phyloP scores from a whole-genome alignment of 306 rosid genomes.

The Bauhinia variegata region DNA sequence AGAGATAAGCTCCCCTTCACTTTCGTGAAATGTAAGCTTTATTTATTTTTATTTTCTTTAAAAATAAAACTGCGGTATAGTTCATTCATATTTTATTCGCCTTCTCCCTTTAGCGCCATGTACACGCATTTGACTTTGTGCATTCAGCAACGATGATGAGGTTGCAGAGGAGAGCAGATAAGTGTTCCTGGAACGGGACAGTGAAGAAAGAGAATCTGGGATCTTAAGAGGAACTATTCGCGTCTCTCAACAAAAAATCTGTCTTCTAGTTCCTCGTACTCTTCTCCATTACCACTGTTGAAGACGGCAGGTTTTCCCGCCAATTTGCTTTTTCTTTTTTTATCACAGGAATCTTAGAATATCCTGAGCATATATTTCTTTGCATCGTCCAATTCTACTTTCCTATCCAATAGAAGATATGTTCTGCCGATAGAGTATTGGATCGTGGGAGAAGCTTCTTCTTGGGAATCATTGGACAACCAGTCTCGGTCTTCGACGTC shows the following conservation, averaged over 20 bases:
- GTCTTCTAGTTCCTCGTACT: conserved; percentile 38
- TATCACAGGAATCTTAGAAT: conserved; percentile 20
- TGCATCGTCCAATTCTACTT: conserved; percentile 11
- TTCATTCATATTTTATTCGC: too few relatives aligned
- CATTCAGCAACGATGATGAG: too few relatives aligned
- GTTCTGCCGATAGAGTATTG: neutral
- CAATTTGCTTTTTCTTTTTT: too few relatives aligned
- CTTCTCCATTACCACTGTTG: conserved; percentile 19
- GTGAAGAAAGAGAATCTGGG: conserved; percentile 3
- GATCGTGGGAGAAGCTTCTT: conserved; percentile 21
- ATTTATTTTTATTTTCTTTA: too few relatives aligned
- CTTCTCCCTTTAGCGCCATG: too few relatives aligned
- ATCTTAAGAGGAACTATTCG: conserved; percentile 28
- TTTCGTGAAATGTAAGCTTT: too few relatives aligned
- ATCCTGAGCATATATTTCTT: conserved; percentile 39
- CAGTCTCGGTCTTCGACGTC: conserved; percentile 21
- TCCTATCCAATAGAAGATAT: too few relatives aligned
- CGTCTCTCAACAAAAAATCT: neutral
- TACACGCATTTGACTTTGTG: too few relatives aligned
- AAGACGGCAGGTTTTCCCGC: conserved; percentile 16
- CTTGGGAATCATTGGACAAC: conserved; percentile 28
- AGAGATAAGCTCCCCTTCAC: too few relatives aligned
- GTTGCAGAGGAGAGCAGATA: too few relatives aligned
- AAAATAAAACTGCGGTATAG: too few relatives aligned
- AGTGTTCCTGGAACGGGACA: too few relatives aligned